Percentiles rank a stretch among this genome's conserved stretches.
Conservation (phyloP, 2,329 filamentous ascomycete genomes). For the Botrytis byssoidea region DNA sequence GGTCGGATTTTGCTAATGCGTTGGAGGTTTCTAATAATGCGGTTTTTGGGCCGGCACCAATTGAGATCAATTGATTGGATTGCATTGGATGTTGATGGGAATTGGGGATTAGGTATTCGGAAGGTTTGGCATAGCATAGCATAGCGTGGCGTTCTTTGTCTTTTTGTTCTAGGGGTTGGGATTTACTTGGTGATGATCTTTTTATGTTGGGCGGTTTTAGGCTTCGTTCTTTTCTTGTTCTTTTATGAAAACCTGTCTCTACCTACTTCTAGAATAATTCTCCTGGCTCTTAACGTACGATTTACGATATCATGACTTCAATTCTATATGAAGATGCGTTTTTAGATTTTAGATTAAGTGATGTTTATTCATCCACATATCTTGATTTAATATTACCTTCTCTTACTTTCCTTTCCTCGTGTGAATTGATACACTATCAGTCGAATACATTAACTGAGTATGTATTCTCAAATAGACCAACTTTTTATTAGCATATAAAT, state of each 20-base stretch:
- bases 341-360: background rate
- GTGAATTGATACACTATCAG: background rate
- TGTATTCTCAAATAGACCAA: background rate
- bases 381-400: too few species aligned
- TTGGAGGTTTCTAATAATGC: slow-evolving; percentile 43
- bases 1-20: slow-evolving; percentile 40
- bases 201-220: background rate
- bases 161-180: background rate
- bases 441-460: background rate
- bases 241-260: background rate
- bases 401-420: background rate
- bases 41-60: slow-evolving; percentile 48
- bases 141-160: background rate
- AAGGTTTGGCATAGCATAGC: background rate
- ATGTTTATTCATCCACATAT: background rate
- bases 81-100: background rate
- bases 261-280: background rate
- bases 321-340: background rate
- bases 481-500: background rate
- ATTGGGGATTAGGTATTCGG: too few species aligned
- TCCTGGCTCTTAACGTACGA: background rate
- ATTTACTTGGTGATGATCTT: background rate
- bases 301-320: background rate
- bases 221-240: background rate
- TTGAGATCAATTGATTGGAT: slow-evolving; percentile 45